Base-by-base conservation (phyloP, 139 green algal genomes). In the Penium margaritaceum region DNA sequence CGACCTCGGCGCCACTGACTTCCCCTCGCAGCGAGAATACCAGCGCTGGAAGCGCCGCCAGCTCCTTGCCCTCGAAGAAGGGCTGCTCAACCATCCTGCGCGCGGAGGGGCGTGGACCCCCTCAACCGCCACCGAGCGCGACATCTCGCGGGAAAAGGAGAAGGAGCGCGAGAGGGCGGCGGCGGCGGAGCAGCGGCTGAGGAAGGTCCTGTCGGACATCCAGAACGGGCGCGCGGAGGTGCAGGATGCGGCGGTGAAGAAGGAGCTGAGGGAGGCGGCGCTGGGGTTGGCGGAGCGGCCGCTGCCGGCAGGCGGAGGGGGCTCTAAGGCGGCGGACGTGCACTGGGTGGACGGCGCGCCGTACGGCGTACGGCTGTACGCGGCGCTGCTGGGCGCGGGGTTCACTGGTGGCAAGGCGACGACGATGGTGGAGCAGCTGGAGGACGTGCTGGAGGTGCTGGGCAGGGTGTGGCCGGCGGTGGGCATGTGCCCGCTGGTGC, bases 371-470 rank as follows among this genome's bases (percentile, higher is more conserved):
- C 35, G 41, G 21, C 39, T 80, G 64, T 80, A 80, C 29, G 66
- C 67, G 73, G 41, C 38, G 43, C 44, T 80, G 63, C 55, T 80
- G n/a, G n/a, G 47, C 9, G 27, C 47, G 32, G n/a, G 34, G 32
- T 80, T 80, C 55, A 5, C 78, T n/a, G 35, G 29, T 21, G 43
- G 17, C 7, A 35, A 76, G 19, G 33, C 39, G n/a, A n/a, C 33
- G 38, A 29, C 24, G 17, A 17, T 80, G 24, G 36, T 80, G 35
- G 46, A 74, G 30, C 66, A 77, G 44, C 4, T 58, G 30, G 73
- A 80, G 21, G 73, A 72, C 15, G 30, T 80, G 33, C 32, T 80
- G 64, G 73, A 80, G 47, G n/a, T 75, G 19, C 38, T 80, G 41
- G 12, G 24, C 9, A 67, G 35, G 34, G 43, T 67, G 33, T 80